These are phyloP conservation scores for Pythium insidiosum DNA, from an alignment of 352 stramenopile species.

Conservation along the genomic window DNA sequence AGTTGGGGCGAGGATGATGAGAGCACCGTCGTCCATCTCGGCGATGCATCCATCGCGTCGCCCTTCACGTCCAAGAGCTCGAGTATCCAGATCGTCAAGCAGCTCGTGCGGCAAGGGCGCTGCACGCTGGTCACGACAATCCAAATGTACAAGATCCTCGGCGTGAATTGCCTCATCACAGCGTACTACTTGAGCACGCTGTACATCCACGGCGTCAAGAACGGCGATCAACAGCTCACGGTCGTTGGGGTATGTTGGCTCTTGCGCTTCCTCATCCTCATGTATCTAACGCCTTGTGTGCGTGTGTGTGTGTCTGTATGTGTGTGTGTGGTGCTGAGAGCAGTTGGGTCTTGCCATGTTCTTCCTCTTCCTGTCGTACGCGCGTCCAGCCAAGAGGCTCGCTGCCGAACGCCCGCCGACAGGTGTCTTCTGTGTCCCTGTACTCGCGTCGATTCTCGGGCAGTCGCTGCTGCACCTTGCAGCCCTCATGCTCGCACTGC, in stretches of 20 bases:
- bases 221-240: slow-evolving; percentile 89
- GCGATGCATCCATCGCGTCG: slow-evolving; percentile 95
- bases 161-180: slow-evolving; percentile 92
- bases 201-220: slow-evolving; percentile 93
- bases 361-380: slow-evolving; percentile 49
- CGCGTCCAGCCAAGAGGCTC: slow-evolving; percentile 84
- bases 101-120: slow-evolving; percentile 92
- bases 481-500: slow-evolving; percentile 47
- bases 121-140: slow-evolving; percentile 96
- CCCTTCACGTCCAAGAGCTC: slow-evolving; percentile 93
- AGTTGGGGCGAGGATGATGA: slow-evolving; percentile 25
- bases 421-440: slow-evolving; percentile 83
- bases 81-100: slow-evolving; percentile 59
- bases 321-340: neutral
- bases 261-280: neutral
- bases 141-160: slow-evolving; percentile 93
- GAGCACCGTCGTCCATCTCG: slow-evolving; percentile 85
- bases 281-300: neutral
- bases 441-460: slow-evolving; percentile 83
- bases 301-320: neutral
- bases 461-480: slow-evolving; percentile 92
- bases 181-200: slow-evolving; percentile 91
- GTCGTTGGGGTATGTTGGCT: slow-evolving; percentile 27
- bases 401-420: slow-evolving; percentile 67
- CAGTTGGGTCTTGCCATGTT: slow-evolving; percentile 42